Evolutionary conservation across 768 basidiomycete species (phyloP), one percentile per base, ranked within the genome.

Genomic region (Suillus subaureus): DNA sequence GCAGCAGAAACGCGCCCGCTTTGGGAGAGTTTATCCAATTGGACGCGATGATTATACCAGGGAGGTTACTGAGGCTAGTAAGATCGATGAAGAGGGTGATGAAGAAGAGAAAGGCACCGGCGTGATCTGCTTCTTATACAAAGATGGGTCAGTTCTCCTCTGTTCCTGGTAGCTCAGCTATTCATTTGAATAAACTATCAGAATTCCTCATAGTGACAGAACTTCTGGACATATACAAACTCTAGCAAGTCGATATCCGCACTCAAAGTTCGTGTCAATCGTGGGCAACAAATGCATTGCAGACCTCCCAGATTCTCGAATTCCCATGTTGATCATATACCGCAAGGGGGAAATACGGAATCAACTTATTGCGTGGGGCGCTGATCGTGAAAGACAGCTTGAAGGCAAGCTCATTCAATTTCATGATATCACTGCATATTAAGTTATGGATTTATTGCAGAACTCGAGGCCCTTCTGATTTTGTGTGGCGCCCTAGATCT

Each of bases 251-350:
- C 86, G 87, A 61, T 91, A 97, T 75, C 93, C 96, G 2, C 89
- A 90, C 56, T 93, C 96, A 13, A 99, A 99, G 79, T 97, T 99
- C 70, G 91, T 98, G 67, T 94, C 93, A 13, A 99, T 99, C 70
- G 88, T 96, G 4, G 95, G 96, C 43, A 87, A 93, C 79, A 95
- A 95, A 77, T 97, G 95, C 80, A 97, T 99, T 70, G 89, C 93
- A n/a, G 91, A 98, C 77, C 89, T 99, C 42, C 97, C 96, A 16
- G 97, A 98, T 71, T 83, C 86, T 43, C 89, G 95, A 61, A 79
- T 95, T 47, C 97, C 97, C 1, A 99, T 97, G 83, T 80, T 99
- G 64, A 89, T 99, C 69, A 80, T 97, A 37, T 99, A 99, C 78
- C 88, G 92, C 55, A 91, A 90, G 70, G 97, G 97, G n/a, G 91